A percentile compares a stretch with the other conserved stretches of the same genome.
phyloP scores from a whole-genome alignment of 345 rosid genomes.

The Syzygium grande region DNA sequence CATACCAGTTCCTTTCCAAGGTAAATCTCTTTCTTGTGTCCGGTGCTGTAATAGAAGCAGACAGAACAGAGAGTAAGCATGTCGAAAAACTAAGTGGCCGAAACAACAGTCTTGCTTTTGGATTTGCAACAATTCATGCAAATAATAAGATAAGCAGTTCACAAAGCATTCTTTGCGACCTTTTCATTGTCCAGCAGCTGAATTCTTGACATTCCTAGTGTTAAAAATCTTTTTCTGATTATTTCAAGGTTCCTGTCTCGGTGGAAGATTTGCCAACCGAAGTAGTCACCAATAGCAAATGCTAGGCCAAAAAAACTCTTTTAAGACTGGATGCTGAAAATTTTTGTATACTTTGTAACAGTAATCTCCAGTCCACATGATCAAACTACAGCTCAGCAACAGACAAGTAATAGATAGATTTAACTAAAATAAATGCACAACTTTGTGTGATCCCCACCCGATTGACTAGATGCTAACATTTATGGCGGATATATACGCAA shows the following conservation, averaged over 20 bases:
- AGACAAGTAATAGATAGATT: not conserved
- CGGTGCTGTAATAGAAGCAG: slow-evolving; percentile 54
- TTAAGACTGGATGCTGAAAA: not conserved
- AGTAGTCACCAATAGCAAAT: not conserved
- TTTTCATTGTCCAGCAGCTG: not conserved
- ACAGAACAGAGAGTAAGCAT: slow-evolving; percentile 5
- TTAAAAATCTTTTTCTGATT: not conserved
- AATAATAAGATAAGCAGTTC: not conserved
- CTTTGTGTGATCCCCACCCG: not conserved
- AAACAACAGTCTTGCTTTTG: not conserved
- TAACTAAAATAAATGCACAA: not conserved
- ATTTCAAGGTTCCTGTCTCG: not conserved
- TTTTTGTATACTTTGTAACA: not conserved
- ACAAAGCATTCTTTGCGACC: not conserved
- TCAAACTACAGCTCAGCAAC: not conserved
- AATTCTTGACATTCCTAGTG: not conserved
- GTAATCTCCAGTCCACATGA: not conserved
- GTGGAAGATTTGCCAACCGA: not conserved
- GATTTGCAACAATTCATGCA: not conserved
- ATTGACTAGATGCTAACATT: not conserved
- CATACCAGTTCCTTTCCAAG: slow-evolving; percentile 65
- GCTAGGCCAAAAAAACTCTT: not conserved
- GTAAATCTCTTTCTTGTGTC: slow-evolving; percentile 65
- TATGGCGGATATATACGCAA: not conserved
- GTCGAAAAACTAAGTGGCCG: not conserved